Evolutionary conservation across 306 rosid genomes (phyloP).

Genomic region (Dryas alaskensis): DNA sequence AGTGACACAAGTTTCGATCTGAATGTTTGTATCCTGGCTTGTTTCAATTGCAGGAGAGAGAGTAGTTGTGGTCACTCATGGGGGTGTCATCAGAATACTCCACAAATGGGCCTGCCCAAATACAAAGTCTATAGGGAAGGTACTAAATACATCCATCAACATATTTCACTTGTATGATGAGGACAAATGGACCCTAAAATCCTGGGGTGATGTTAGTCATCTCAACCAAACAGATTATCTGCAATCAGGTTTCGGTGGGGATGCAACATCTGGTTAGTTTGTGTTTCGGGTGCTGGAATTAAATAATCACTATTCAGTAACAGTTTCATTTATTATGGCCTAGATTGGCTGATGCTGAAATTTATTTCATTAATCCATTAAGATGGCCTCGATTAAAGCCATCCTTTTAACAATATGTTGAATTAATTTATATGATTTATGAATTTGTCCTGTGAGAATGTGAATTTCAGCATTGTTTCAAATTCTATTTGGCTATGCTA

Average conservation of each 20-base stretch:
- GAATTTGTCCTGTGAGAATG: not conserved
- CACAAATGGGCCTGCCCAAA: conserved; percentile 50
- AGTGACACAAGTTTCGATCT: not conserved
- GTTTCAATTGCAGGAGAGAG: conserved; percentile 57
- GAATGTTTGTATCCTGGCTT: conserved; percentile 17
- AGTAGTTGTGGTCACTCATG: conserved; percentile 68
- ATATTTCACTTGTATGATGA: conserved; percentile 62
- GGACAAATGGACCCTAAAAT: conserved; percentile 55
- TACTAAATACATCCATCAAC: conserved; percentile 65
- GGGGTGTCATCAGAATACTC: conserved; percentile 67
- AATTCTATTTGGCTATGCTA: no score
- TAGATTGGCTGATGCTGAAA: not conserved
- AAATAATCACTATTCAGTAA: not conserved
- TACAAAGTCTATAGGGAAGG: conserved; percentile 40
- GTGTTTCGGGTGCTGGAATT: conserved; percentile 1
- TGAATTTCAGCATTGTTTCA: no score
- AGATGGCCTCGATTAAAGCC: not conserved
- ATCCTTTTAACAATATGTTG: not conserved
- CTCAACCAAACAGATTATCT: conserved; percentile 56
- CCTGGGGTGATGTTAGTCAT: conserved; percentile 83
- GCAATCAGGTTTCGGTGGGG: conserved; percentile 83
- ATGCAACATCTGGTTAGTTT: conserved; percentile 67
- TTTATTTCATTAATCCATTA: not conserved
- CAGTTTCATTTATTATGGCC: no score
- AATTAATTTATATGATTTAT: not conserved